A percentile compares a stretch with the other conserved stretches of the same genome.
Evolutionary conservation across 1,284 basidiomycete genomes (phyloP).

Genomic region (Fomitopsis pinicola): DNA sequence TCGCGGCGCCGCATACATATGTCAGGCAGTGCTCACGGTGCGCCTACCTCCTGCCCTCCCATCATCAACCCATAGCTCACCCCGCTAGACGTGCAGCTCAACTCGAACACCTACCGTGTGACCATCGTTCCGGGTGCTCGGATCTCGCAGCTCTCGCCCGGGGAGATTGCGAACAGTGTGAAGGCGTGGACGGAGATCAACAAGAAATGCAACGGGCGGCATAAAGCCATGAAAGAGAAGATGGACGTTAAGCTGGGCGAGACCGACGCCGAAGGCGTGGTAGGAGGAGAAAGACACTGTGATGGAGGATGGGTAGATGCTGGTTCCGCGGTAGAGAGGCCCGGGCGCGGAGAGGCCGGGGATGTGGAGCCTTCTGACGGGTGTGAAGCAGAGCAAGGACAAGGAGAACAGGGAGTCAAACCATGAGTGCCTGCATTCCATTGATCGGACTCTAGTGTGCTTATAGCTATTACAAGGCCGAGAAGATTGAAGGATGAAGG

Average conservation of each 20-base stretch:
- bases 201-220: slow-evolving; percentile 42
- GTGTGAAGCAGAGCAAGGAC: slow-evolving; percentile 30
- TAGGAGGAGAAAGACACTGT: slow-evolving; percentile 47
- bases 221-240: slow-evolving; percentile 39
- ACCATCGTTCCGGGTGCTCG: slow-evolving; percentile 52
- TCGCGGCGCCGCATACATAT: slow-evolving; percentile 14
- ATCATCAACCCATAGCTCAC: slow-evolving; percentile 23
- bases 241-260: slow-evolving; percentile 38
- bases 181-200: slow-evolving; percentile 50
- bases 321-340: background rate
- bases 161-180: slow-evolving; percentile 43
- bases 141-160: slow-evolving; percentile 50
- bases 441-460: background rate
- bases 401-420: slow-evolving; percentile 43
- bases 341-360: slow-evolving; percentile 29
- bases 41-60: slow-evolving; percentile 6
- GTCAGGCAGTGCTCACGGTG: slow-evolving; percentile 17
- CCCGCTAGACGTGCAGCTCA: slow-evolving; percentile 36
- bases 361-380: slow-evolving; percentile 41
- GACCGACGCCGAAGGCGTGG: slow-evolving; percentile 35
- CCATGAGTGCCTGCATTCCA: slow-evolving; percentile 44
- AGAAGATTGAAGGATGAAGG: slow-evolving; percentile 55
- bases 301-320: slow-evolving; percentile 22
- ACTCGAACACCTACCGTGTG: slow-evolving; percentile 61
- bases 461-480: slow-evolving; percentile 39